These are phyloP conservation scores for Fusarium praegraminearum DNA, from an alignment of 2,329 filamentous ascomycete genomes.

Conservation along the genomic window DNA sequence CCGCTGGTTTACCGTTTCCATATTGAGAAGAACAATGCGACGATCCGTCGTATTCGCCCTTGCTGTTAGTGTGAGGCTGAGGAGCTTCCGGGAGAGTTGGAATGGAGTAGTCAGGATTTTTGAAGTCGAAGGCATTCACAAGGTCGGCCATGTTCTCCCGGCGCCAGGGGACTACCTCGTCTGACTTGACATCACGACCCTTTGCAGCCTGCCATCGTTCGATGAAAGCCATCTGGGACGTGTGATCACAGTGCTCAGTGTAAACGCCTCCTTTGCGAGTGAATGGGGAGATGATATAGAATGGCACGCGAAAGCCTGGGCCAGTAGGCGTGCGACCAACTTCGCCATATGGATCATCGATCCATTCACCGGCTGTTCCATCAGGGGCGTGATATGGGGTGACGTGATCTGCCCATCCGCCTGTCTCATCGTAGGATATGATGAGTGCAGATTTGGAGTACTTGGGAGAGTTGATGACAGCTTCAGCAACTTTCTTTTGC, in stretches of 20 bases:
- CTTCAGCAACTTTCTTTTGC: slow-evolving; percentile 3
- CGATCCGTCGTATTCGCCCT: slow-evolving; percentile 13
- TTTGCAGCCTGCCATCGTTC: slow-evolving; percentile 24
- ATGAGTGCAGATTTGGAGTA: slow-evolving; percentile 9
- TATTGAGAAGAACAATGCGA: slow-evolving; percentile 1
- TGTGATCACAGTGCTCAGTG: slow-evolving; percentile 17
- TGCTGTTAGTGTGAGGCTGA: background rate
- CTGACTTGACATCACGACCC: slow-evolving; percentile 1
- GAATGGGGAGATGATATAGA: slow-evolving; percentile 16
- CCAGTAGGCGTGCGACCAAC: background rate
- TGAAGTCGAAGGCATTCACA: slow-evolving; percentile 14
- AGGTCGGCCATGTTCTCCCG: slow-evolving; percentile 23
- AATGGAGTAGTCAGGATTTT: background rate
- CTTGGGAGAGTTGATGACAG: slow-evolving; percentile 19
- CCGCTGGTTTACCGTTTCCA: background rate
- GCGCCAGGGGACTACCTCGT: slow-evolving; percentile 10
- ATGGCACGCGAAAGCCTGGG: slow-evolving; percentile 4
- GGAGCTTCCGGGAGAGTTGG: background rate
- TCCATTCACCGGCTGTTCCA: slow-evolving; percentile 17
- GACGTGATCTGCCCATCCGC: slow-evolving; percentile 13
- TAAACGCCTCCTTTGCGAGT: slow-evolving; percentile 17
- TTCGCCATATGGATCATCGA: slow-evolving; percentile 8
- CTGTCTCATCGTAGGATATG: slow-evolving; percentile 13
- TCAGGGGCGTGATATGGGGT: background rate
- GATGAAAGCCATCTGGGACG: background rate